A percentile compares a stretch with the other conserved stretches of the same genome.
Conservation (phyloP, 768 basidiomycete species). For the Amanita molliuscula region DNA sequence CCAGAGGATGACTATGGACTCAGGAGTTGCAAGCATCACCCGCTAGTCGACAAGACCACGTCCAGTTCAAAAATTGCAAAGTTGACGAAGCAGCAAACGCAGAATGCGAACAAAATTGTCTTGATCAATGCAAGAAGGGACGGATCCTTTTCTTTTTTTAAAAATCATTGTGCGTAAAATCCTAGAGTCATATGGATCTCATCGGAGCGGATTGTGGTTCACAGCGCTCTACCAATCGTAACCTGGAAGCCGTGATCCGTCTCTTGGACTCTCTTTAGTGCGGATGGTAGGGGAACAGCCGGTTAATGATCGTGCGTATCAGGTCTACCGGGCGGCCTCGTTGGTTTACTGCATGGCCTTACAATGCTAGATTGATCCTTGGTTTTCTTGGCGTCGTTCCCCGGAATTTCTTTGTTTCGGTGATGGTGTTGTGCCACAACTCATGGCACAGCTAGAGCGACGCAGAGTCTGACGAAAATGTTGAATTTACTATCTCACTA, state of each 20-base stretch:
- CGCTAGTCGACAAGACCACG: constrained; percentile 15
- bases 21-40: constrained; percentile 8
- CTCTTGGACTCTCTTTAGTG: too few species aligned
- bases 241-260: too few species aligned
- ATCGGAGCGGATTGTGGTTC: background rate
- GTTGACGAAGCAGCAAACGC: constrained; percentile 17
- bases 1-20: background rate
- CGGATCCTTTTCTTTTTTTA: constrained; percentile 17
- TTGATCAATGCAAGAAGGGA: constrained; percentile 15
- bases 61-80: constrained; percentile 19
- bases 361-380: constrained; percentile 10
- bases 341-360: constrained; percentile 17
- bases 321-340: background rate
- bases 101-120: constrained; percentile 18
- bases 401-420: background rate
- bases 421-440: too few species aligned
- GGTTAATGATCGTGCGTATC: background rate
- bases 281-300: background rate
- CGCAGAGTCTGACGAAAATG: too few species aligned
- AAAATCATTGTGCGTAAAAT: constrained; percentile 15
- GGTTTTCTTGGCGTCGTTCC: constrained; percentile 6
- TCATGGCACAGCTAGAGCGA: too few species aligned
- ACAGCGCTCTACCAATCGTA: too few species aligned
- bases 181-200: constrained; percentile 4
- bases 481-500: too few species aligned